Base-by-base conservation (phyloP, 257 asterid species). In the Nicotiana tomentosiformis region DNA sequence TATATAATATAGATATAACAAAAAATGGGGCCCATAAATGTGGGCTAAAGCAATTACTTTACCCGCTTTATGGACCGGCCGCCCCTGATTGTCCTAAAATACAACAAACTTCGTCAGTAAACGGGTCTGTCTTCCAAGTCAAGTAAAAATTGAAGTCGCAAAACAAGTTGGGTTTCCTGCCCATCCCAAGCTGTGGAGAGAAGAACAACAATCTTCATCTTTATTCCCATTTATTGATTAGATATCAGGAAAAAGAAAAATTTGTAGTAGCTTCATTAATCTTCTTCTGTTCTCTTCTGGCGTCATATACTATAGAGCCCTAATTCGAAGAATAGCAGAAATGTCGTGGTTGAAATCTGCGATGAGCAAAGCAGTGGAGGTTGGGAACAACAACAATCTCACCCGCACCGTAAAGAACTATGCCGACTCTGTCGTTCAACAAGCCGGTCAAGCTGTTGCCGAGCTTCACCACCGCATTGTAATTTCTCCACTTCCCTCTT, bases 271-370 rank as follows among this genome's bases (percentile, higher is more conserved):
- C 57, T n/a, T 69, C 33, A 68, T 37, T 68, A 18, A 9, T 10
- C 10, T 43, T 43, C 49, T 43, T 37, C 32, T 68, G 77, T 32
- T 66, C 74, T 32, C 74, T 43, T 66, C 76, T 7, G 53, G 53
- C 2, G 29, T 72, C 61, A 46, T 23, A 46, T 11, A 43, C 61
- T 14, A 37, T 72, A 23, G 62, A 26, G 60, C 64, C 80, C 80
- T 76, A 51, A 76, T 76, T 76, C 29, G 39, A 14, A 82, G 23
- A 67, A 66, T 35, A 61, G 81, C 37, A 81, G 37, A 83, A 90
- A 96, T 96, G 99, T 92, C 97, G 88, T 94, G 98, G 99, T 88
- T 94, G 81, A 92, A 93, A 89, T 93, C 98, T 87, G 98, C 98
- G 86, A 93, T 96, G 90, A 93, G 89, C 91, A 96, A 90, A 88